These are phyloP conservation scores for Leucocoprinus sp. DNA, from an alignment of 768 basidiomycete species.

Conservation along the genomic window DNA sequence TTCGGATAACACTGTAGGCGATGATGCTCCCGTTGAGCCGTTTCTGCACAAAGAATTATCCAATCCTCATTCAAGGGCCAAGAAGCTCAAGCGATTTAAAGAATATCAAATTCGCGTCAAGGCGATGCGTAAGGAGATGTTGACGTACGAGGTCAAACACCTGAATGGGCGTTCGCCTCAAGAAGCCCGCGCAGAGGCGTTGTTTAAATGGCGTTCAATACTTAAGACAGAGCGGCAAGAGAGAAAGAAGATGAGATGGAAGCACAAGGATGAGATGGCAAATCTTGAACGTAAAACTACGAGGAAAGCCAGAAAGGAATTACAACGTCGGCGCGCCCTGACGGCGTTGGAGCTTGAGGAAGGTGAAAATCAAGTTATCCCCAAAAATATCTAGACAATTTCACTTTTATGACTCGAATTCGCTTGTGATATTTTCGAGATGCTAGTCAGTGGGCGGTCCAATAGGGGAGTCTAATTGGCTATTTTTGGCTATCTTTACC, in stretches of 20 bases:
- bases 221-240: slow-evolving; percentile 50
- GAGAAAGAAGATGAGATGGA: slow-evolving; percentile 53
- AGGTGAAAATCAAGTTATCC: slow-evolving; percentile 54
- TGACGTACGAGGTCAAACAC: slow-evolving; percentile 44
- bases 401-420: background rate
- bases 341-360: slow-evolving; percentile 44
- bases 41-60: slow-evolving; percentile 63
- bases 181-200: slow-evolving; percentile 67
- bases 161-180: slow-evolving; percentile 51
- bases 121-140: slow-evolving; percentile 43
- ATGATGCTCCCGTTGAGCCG: slow-evolving; percentile 55
- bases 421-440: background rate
- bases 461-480: too few relatives aligned
- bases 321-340: slow-evolving; percentile 47
- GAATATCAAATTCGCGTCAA: slow-evolving; percentile 39
- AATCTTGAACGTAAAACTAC: slow-evolving; percentile 49
- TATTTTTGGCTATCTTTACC: too few relatives aligned
- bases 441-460: background rate
- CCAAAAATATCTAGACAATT: slow-evolving; percentile 20
- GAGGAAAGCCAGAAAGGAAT: slow-evolving; percentile 43
- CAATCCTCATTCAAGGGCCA: slow-evolving; percentile 77
- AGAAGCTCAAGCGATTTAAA: slow-evolving; percentile 75
- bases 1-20: slow-evolving; percentile 32
- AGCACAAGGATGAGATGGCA: slow-evolving; percentile 37
- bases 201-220: slow-evolving; percentile 62